Base-by-base conservation (phyloP, 177 flowering plant genomes). In the Tripterygium wilfordii region DNA sequence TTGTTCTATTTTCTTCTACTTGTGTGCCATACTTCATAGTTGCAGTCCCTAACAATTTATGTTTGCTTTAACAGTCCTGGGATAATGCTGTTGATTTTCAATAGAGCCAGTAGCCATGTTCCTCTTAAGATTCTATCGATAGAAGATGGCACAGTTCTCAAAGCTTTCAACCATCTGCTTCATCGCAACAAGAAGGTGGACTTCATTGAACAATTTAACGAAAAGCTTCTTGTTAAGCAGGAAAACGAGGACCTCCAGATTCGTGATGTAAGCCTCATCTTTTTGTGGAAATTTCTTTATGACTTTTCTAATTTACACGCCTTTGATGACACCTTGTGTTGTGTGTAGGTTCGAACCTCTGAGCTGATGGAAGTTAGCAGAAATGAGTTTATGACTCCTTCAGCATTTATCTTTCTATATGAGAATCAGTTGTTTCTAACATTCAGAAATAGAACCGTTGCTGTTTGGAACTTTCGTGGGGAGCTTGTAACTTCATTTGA, bases 401-500 rank as follows among this genome's bases (percentile, higher is more conserved):
- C 99, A 19, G 99, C 99, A 19, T 94, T 94, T 63, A 89, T 94
- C 22, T 94, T 89, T 61, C 64, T 94, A 17, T 94, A 94, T 61
- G 99, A 94, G 70, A 94, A 89, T 58, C 97, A 94, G 57, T 57
- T 94, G 50, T 94, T 94, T 64, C 52, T 94, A 58, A 94, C 99
- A 10, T 94, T 89, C 63, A 68, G 88, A 54, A 75, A 85, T 49
- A 74, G 95, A 45, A 89, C 89, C 8, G 99, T 94, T 20, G 89
- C 99, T 66, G 99, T 89, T 20, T 94, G 99, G 99, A 94, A 94
- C 58, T 94, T 94, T 57, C 76, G 97, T 14, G 99, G 99, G 49
- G 97, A 94, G 70, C 95, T 94, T 49, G 99, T 94, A 9, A 94
- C 99, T 43, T 94, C 99, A 16, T 94, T 94, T 62, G 99, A 94